These are phyloP conservation scores for Globisporangium megalacanthum DNA, from an alignment of 352 stramenopile genomes.

Conservation along the genomic window DNA sequence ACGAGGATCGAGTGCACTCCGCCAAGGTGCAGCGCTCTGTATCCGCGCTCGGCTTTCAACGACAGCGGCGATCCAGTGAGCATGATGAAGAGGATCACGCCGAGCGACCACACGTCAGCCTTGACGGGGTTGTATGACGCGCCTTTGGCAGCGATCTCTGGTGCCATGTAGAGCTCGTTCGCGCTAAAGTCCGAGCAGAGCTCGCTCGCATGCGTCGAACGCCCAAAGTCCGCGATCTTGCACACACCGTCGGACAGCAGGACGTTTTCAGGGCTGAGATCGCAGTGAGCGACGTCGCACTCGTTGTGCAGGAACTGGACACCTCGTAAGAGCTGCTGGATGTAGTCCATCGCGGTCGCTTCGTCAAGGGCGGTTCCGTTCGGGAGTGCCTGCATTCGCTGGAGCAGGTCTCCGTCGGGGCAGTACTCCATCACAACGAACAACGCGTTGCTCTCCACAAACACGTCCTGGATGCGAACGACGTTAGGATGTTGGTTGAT, in stretches of 20 bases:
- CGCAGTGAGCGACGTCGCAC: slow-evolving; percentile 22
- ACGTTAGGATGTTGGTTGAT: slow-evolving; percentile 10
- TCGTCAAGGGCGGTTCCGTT: slow-evolving; percentile 10
- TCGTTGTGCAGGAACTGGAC: slow-evolving; percentile 23
- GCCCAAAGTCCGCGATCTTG: slow-evolving; percentile 37
- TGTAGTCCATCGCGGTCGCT: slow-evolving; percentile 8
- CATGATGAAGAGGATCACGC: slow-evolving; percentile 46
- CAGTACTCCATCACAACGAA: slow-evolving; percentile 38
- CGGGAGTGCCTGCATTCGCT: slow-evolving; percentile 2
- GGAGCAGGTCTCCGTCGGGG: slow-evolving; percentile 26
- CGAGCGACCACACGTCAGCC: slow-evolving; percentile 46
- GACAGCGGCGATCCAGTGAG: slow-evolving; percentile 28
- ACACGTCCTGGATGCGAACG: slow-evolving; percentile 12
- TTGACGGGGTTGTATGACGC: slow-evolving; percentile 28
- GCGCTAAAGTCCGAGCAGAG: slow-evolving; percentile 20
- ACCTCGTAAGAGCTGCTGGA: slow-evolving; percentile 21
- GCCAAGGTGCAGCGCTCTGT: background rate
- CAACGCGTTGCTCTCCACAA: slow-evolving; percentile 13
- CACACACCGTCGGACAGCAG: slow-evolving; percentile 19
- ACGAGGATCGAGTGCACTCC: slow-evolving; percentile 1
- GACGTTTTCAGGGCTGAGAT: slow-evolving; percentile 32
- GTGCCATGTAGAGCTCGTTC: slow-evolving; percentile 24
- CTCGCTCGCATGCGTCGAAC: slow-evolving; percentile 23
- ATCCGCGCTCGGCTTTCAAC: background rate
- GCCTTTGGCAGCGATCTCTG: slow-evolving; percentile 9